Evolutionary conservation across 2,329 filamentous ascomycete genomes (phyloP).

Genomic region (Xylogone sp.): DNA sequence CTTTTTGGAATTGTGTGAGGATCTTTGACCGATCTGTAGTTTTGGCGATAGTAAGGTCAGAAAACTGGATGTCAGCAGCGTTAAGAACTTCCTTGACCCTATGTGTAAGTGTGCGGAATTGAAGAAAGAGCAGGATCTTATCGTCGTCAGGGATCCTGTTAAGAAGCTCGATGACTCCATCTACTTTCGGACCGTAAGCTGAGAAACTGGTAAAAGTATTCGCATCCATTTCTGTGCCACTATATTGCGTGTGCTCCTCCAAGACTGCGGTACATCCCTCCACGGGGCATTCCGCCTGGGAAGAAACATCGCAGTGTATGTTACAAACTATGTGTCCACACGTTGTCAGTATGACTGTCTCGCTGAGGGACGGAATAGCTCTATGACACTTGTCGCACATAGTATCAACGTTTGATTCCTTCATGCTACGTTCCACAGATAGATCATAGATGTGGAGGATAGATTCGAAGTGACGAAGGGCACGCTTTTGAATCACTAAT

Average conservation of each 20-base stretch:
- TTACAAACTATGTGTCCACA: slow-evolving; percentile 51
- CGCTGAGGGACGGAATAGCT: slow-evolving; percentile 1
- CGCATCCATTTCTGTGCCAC: slow-evolving; percentile 44
- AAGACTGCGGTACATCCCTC: slow-evolving; percentile 36
- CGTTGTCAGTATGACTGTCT: slow-evolving; percentile 37
- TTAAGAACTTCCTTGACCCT: slow-evolving; percentile 31
- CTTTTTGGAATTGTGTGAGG: slow-evolving; percentile 37
- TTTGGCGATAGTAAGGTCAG: slow-evolving; percentile 31
- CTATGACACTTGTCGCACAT: background rate
- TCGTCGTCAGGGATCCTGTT: slow-evolving; percentile 35
- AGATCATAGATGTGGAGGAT: background rate
- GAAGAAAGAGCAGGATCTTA: slow-evolving; percentile 53
- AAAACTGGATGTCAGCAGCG: slow-evolving; percentile 26
- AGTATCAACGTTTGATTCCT: slow-evolving; percentile 17
- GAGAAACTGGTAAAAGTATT: slow-evolving; percentile 37
- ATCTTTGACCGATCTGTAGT: slow-evolving; percentile 24
- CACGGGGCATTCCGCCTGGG: slow-evolving; percentile 33
- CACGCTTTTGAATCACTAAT: background rate
- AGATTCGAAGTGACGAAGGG: background rate
- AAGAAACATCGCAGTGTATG: slow-evolving; percentile 26
- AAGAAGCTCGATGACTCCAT: slow-evolving; percentile 41
- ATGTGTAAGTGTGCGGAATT: slow-evolving; percentile 41
- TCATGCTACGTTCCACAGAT: background rate
- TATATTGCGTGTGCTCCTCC: slow-evolving; percentile 33
- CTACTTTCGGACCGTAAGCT: slow-evolving; percentile 43